Base-by-base conservation (phyloP, 1,139 yeast genomes). In the Arxiozyma heterogenica region DNA sequence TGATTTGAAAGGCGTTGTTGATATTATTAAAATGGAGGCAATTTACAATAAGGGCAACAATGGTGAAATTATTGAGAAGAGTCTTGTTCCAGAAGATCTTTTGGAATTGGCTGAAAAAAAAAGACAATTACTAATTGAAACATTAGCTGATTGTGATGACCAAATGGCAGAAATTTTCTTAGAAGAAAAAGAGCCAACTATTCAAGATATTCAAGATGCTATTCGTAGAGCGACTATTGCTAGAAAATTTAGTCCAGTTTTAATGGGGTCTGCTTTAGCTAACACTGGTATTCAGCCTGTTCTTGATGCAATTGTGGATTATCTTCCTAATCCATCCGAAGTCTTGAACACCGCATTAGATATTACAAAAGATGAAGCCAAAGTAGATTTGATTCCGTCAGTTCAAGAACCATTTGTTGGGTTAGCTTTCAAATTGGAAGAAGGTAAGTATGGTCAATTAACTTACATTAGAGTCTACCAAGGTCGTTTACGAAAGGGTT, bases 231-330 rank as follows among this genome's bases (percentile, higher is more conserved):
- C 98, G 53, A 93, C 98, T n/a, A 91, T 93, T 73, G 95, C 91
- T 44, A 83, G 98, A 75, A 87, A 82, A 70, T 93, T 93, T 75
- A 89, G 98, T 23, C 98, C 98, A n/a, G 98, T 93, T 18, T 77
- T 93, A 62, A 93, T 93, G 98, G 98, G 98, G 41, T 89, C 98
- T 52, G 98, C 98, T 30, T 78, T 93, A 61, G 98, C 98, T 53
- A 93, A 93, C 73, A 86, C 85, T 63, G 96, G 97, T 72, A 79
- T 93, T 59, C 98, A 93, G 75, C 89, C 93, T 25, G 98, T 93
- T 46, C 79, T 93, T 63, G 97, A 93, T 71, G 93, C 98, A 45
- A 96, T 93, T 57, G 95, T 94, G 61, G 98, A 93, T 70, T 93
- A 84, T 71, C 80, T 93, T 66, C 98, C 98, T 51, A 85, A 91